Conservation (phyloP, 345 rosid genomes). For the Eucalyptus pauciflora region DNA sequence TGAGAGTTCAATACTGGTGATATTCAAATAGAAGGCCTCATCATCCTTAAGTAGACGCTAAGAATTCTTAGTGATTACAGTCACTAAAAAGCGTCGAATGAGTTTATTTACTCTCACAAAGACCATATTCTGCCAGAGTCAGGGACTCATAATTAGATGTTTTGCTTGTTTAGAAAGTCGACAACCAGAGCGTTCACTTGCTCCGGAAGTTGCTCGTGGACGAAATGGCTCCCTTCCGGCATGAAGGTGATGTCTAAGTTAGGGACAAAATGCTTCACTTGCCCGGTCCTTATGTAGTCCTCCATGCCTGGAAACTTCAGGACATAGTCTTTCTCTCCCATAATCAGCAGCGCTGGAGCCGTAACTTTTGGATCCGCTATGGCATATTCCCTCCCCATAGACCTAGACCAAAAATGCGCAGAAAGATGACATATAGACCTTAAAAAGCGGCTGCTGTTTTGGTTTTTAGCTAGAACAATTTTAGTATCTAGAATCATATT, state of each 20-base stretch:
- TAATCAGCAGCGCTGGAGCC: constrained; percentile 14
- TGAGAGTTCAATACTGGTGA: not conserved
- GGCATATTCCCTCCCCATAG: not conserved
- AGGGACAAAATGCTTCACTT: constrained; percentile 18
- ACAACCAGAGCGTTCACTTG: constrained; percentile 15
- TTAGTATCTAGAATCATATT: not conserved
- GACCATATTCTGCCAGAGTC: not conserved
- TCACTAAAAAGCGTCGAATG: not conserved
- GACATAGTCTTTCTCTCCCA: constrained; percentile 24
- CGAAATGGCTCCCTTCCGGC: constrained; percentile 24
- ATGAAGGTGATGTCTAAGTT: constrained; percentile 9
- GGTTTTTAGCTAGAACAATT: not conserved
- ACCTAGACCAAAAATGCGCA: not conserved
- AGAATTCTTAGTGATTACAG: not conserved
- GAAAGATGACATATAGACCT: not conserved
- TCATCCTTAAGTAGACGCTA: not conserved
- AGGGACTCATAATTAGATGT: not conserved
- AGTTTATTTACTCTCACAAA: not conserved
- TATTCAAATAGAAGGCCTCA: not conserved
- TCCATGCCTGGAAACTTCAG: constrained; percentile 12
- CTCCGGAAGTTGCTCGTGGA: constrained; percentile 22
- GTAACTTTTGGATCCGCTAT: constrained; percentile 7
- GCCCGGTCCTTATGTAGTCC: constrained; percentile 12
- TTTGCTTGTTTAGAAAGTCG: constrained; percentile 10
- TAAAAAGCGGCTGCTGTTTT: not conserved